These are phyloP conservation scores for Pseudogymnoascus sp. DNA, from an alignment of 2,329 filamentous ascomycete species.

Conservation along the genomic window DNA sequence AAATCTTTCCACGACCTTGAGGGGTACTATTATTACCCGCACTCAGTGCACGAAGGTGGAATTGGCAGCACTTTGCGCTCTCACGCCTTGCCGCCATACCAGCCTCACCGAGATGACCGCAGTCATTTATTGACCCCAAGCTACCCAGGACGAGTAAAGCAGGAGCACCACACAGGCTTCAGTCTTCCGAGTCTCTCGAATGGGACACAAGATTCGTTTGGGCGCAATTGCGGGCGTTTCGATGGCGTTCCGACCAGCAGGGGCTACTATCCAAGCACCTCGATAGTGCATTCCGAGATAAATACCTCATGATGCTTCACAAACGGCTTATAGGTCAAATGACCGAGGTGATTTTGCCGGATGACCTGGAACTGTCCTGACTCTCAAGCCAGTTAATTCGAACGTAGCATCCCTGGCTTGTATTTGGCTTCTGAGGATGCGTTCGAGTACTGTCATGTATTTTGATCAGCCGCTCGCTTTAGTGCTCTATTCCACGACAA, in stretches of 20 bases:
- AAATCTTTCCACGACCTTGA: conserved; percentile 23
- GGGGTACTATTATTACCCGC: conserved; percentile 26
- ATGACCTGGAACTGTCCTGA: neutral
- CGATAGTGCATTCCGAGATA: conserved; percentile 23
- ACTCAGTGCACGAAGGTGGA: conserved; percentile 20
- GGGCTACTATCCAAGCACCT: conserved; percentile 24
- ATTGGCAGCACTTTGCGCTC: conserved; percentile 8
- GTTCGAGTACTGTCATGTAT: neutral
- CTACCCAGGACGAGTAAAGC: conserved; percentile 24
- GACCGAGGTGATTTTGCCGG: neutral
- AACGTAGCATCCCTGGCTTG: neutral
- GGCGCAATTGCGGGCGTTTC: conserved; percentile 26
- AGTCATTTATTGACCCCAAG: conserved; percentile 16
- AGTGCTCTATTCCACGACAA: neutral
- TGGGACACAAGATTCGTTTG: conserved; percentile 15
- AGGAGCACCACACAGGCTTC: conserved; percentile 20
- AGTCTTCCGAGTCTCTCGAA: conserved; percentile 21
- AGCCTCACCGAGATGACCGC: conserved; percentile 15
- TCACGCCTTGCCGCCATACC: conserved; percentile 8
- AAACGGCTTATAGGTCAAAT: neutral
- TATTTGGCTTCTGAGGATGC: neutral
- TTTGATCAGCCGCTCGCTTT: conserved; percentile 5
- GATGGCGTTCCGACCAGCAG: conserved; percentile 22
- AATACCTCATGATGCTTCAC: conserved; percentile 18
- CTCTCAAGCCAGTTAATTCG: neutral